A percentile compares a stretch with the other conserved stretches of the same genome.
Conservation (phyloP, 768 basidiomycete species). For the Tylopilus sp. region DNA sequence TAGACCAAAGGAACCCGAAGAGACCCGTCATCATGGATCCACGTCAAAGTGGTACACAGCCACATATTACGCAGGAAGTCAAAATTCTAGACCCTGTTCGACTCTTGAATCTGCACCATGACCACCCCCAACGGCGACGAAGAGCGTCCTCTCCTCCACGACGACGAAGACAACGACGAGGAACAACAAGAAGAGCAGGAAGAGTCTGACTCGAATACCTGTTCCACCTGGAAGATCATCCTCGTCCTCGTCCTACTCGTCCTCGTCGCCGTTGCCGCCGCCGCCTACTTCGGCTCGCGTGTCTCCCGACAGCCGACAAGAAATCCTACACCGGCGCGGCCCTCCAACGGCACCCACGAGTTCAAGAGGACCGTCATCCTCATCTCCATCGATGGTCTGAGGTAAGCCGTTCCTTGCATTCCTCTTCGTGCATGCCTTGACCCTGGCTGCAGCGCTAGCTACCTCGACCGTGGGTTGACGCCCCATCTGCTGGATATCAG, state of each 20-base stretch:
- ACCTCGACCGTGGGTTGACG: slow-evolving; percentile 81
- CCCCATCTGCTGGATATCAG: slow-evolving; percentile 81
- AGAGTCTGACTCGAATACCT: not conserved
- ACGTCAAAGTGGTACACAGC: slow-evolving; percentile 14
- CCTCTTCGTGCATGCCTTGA: not conserved
- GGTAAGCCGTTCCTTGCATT: slow-evolving; percentile 39
- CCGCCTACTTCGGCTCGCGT: slow-evolving; percentile 4
- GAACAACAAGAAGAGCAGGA: not conserved
- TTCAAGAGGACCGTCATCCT: slow-evolving; percentile 80
- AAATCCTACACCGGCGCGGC: slow-evolving; percentile 31
- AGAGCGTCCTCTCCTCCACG: slow-evolving; percentile 24
- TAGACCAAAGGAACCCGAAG: slow-evolving; percentile 10
- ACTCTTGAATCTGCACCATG: not conserved
- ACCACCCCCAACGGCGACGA: slow-evolving; percentile 15
- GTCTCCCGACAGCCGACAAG: slow-evolving; percentile 2
- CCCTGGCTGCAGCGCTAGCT: slow-evolving; percentile 60
- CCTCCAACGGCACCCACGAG: slow-evolving; percentile 80
- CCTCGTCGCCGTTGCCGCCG: slow-evolving; percentile 13
- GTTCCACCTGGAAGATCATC: slow-evolving; percentile 10
- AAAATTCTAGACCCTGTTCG: too few relatives aligned
- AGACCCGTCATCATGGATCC: not conserved
- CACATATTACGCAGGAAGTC: slow-evolving; percentile 14
- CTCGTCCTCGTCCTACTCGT: slow-evolving; percentile 12
- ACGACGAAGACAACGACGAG: slow-evolving; percentile 8
- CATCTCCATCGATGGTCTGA: slow-evolving; percentile 83